phyloP scores from a whole-genome alignment of 805 yeast genomes.

The Starmerella kuoi region DNA sequence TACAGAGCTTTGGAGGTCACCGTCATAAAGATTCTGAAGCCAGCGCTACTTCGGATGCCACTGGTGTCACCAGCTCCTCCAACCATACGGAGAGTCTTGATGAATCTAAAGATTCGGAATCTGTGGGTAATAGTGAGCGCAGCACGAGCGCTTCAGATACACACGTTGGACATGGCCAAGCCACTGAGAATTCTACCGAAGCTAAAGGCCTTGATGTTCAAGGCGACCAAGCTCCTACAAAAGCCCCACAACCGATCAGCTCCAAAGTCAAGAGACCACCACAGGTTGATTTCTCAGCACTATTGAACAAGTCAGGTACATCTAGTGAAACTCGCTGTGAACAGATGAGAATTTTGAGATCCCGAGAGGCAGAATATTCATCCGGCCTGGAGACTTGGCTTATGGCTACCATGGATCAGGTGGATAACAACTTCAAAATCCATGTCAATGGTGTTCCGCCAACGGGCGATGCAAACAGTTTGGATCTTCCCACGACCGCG shows the following conservation, averaged over 20 bases:
- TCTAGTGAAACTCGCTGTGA: slow-evolving; percentile 24
- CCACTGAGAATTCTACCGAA: too few species aligned
- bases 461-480: slow-evolving; percentile 16
- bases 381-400: slow-evolving; percentile 30
- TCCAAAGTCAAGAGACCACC: slow-evolving; percentile 27
- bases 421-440: slow-evolving; percentile 13
- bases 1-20: not conserved
- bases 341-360: slow-evolving; percentile 25
- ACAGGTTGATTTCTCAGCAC: slow-evolving; percentile 26
- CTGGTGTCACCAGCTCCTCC: slow-evolving; percentile 5
- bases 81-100: not conserved
- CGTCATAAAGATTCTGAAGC: slow-evolving; percentile 4
- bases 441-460: slow-evolving; percentile 27
- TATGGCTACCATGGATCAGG: slow-evolving; percentile 12
- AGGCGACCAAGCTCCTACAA: too few species aligned
- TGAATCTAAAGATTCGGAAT: not conserved
- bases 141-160: too few species aligned
- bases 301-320: slow-evolving; percentile 21
- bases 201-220: too few species aligned
- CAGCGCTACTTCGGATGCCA: slow-evolving; percentile 9
- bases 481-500: slow-evolving; percentile 22
- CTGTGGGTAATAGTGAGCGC: too few species aligned
- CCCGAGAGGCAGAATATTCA: slow-evolving; percentile 27
- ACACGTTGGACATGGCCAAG: too few species aligned
- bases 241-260: slow-evolving; percentile 7